Percentiles rank a stretch among this genome's conserved stretches.
Conservation (phyloP, 108 stramenopile genomes). For the Stephanodiscus triporus region DNA sequence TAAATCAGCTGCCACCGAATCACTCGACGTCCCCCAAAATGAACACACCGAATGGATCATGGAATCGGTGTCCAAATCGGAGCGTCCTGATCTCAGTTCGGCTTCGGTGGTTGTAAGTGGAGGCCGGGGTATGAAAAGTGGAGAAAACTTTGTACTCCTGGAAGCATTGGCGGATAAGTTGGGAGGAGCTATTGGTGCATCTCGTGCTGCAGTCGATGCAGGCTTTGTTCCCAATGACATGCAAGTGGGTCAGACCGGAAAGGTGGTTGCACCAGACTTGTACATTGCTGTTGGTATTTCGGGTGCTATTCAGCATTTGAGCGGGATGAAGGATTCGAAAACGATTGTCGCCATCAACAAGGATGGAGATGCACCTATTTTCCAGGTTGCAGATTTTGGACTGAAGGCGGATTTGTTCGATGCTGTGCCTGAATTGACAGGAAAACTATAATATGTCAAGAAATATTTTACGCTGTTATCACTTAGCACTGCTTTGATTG, state of each 20-base stretch:
- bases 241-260: slow-evolving; percentile 99
- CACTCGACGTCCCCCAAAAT: slow-evolving; percentile 58
- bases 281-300: slow-evolving; percentile 97
- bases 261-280: slow-evolving; percentile 96
- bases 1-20: slow-evolving; percentile 63
- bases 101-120: slow-evolving; percentile 95
- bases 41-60: slow-evolving; percentile 65
- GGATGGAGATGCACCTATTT: slow-evolving; percentile 99
- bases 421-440: slow-evolving; percentile 96
- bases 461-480: not conserved
- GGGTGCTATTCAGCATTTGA: slow-evolving; percentile 99
- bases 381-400: slow-evolving; percentile 98
- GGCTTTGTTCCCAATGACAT: slow-evolving; percentile 98
- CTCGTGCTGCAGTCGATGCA: slow-evolving; percentile 98
- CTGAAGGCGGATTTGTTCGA: slow-evolving; percentile 95
- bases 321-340: slow-evolving; percentile 99
- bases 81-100: slow-evolving; percentile 92
- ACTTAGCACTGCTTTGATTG: slow-evolving; percentile 22
- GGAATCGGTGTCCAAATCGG: slow-evolving; percentile 81
- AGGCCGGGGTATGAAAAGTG: slow-evolving; percentile 96
- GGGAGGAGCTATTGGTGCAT: slow-evolving; percentile 94
- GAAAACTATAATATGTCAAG: slow-evolving; percentile 58
- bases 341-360: slow-evolving; percentile 99
- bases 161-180: slow-evolving; percentile 96
- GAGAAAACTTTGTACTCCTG: slow-evolving; percentile 95